These are phyloP conservation scores for Penicillium sclerotigenum DNA, from an alignment of 2,329 filamentous ascomycete genomes.

Conservation along the genomic window DNA sequence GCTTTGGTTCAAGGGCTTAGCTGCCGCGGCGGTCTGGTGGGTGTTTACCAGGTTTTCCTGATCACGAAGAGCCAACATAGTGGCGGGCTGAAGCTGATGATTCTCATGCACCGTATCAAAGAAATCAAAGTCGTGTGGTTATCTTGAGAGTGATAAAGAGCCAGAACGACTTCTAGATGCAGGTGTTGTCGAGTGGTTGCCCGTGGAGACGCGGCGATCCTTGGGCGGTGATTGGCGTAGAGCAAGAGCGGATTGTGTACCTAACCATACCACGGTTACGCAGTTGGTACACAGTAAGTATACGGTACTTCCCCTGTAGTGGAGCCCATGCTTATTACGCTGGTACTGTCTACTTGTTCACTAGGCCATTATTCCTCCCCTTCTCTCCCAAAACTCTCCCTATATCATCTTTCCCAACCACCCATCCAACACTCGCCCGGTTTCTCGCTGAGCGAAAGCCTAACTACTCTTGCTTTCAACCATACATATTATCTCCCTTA, in stretches of 20 bases:
- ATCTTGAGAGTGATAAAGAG: slow-evolving; percentile 6
- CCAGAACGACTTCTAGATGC: slow-evolving; percentile 24
- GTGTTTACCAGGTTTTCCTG: slow-evolving; percentile 83
- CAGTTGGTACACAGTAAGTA: slow-evolving; percentile 15
- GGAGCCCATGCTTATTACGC: neutral
- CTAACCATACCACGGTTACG: slow-evolving; percentile 2
- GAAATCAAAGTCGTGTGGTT: slow-evolving; percentile 9
- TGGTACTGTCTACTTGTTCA: slow-evolving; percentile 13
- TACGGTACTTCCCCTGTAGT: slow-evolving; percentile 12
- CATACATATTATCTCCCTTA: slow-evolving; percentile 25
- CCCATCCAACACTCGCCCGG: slow-evolving; percentile 14
- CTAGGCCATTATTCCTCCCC: slow-evolving; percentile 16
- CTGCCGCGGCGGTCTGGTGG: slow-evolving; percentile 66
- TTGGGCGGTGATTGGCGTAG: slow-evolving; percentile 19
- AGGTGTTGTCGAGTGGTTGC: slow-evolving; percentile 35
- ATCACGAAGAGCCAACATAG: slow-evolving; percentile 75
- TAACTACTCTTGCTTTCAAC: slow-evolving; percentile 33
- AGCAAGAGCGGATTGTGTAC: slow-evolving; percentile 11
- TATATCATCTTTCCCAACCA: slow-evolving; percentile 9
- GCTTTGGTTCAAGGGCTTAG: slow-evolving; percentile 69
- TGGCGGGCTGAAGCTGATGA: slow-evolving; percentile 24
- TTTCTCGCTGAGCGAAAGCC: slow-evolving; percentile 41
- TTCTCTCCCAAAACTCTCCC: slow-evolving; percentile 22
- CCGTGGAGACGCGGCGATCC: slow-evolving; percentile 37
- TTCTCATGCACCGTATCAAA: slow-evolving; percentile 22